These are phyloP conservation scores for Penstemon newberryi DNA, from an alignment of 257 asterid species.

Conservation along the genomic window DNA sequence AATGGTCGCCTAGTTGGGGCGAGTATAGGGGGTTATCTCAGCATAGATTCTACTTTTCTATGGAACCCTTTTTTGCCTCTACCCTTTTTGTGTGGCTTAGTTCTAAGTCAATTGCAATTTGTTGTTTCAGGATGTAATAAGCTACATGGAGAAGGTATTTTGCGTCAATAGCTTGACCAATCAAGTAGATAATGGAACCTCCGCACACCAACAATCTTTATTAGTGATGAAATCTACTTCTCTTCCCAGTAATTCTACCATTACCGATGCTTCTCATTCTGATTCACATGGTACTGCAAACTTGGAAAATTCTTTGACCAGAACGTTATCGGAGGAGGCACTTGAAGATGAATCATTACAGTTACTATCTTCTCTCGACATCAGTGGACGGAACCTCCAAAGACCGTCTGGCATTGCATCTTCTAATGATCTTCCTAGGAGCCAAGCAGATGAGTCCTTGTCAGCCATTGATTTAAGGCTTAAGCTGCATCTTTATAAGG, in stretches of 20 bases:
- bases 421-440: slow-evolving; percentile 49
- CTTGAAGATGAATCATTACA: slow-evolving; percentile 74
- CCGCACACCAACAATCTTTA: slow-evolving; percentile 47
- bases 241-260: slow-evolving; percentile 42
- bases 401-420: slow-evolving; percentile 58
- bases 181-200: slow-evolving; percentile 67
- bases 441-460: slow-evolving; percentile 59
- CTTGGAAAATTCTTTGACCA: slow-evolving; percentile 58
- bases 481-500: slow-evolving; percentile 79
- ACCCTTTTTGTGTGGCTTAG: neutral
- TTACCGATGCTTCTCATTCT: slow-evolving; percentile 50
- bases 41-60: slow-evolving; percentile 8
- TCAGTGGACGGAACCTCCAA: slow-evolving; percentile 46
- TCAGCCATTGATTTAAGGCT: slow-evolving; percentile 64
- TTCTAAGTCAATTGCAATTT: slow-evolving; percentile 26
- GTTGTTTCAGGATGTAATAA: slow-evolving; percentile 77
- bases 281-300: slow-evolving; percentile 49
- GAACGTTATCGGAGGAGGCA: slow-evolving; percentile 74
- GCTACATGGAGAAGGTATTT: slow-evolving; percentile 83
- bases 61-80: neutral
- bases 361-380: slow-evolving; percentile 64
- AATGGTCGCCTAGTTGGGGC: neutral
- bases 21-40: neutral
- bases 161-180: slow-evolving; percentile 48
- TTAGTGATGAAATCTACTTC: slow-evolving; percentile 51